Base-by-base conservation (phyloP, 106 monocot genomes). In the Dendrobium nobile region DNA sequence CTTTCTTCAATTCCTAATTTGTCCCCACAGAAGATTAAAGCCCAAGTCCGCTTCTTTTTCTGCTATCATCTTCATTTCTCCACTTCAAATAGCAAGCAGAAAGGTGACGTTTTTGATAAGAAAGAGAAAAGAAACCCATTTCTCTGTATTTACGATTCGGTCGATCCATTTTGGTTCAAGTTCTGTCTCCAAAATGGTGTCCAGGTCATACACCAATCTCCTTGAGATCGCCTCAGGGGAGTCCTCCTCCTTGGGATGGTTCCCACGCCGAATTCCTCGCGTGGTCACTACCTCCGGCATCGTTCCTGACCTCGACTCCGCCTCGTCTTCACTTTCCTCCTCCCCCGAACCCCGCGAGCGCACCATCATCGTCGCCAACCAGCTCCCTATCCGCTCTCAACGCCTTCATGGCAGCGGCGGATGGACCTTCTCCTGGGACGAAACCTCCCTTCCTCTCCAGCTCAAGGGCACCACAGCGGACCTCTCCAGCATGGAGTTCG, bases 401-500 rank as follows among this genome's bases (percentile, higher is more conserved):
- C 85, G 89, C 41, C 79, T 88, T 7, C 82, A 91, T 4, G 41
- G 72, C 48, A 77, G 75, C 42, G 1, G 55, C n/a, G 75, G 82
- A 0, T 89, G 81, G 81, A 55, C 28, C 45, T 92, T 92, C 78
- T 78, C 89, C n/a, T 87, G 85, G 87, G 92, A 92, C 67, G 47
- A 87, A 17, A 84, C 89, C 37, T 85, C 89, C 24, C 87, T 92
- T 37, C 85, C 89, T 42, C 86, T 89, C 47, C 92, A 89, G 75
- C 77, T 92, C 67, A 82, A 84, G 67, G 89, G 87, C 74, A 77
- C 77, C 64, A 77, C 84, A 41, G 74, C 13, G 40, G 96, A 93
- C 17, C 90, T 91, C 0, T 91, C 91, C 28, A 93, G 90, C 83
- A 96, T 93, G 96, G 93, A 93, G 81, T 74, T 89, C 77, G 37